phyloP scores from a whole-genome alignment of 2,329 filamentous ascomycete species.

The Ophiostoma australiae region DNA sequence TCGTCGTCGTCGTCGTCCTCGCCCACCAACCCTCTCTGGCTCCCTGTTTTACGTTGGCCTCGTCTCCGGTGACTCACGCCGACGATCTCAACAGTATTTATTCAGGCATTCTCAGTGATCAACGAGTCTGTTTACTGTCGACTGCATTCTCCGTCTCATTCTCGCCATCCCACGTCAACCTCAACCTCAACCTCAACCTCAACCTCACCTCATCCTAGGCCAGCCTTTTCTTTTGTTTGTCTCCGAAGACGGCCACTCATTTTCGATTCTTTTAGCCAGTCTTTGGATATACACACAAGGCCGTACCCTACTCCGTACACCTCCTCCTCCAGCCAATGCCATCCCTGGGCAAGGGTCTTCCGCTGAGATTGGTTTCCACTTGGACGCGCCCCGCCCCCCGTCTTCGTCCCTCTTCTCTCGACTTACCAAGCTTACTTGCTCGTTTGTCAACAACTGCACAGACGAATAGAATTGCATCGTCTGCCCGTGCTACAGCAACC shows the following conservation, averaged over 20 bases:
- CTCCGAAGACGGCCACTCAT: conserved; percentile 17
- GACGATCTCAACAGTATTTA: conserved; percentile 11
- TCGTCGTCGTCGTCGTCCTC: neutral
- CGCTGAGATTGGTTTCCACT: conserved; percentile 21
- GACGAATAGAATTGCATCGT: neutral
- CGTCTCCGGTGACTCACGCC: conserved; percentile 9
- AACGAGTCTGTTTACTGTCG: too few relatives aligned
- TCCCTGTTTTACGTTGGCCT: neutral
- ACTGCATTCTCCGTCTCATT: neutral
- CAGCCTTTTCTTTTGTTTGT: too few relatives aligned
- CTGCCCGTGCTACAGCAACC: neutral
- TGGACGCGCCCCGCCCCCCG: conserved; percentile 20
- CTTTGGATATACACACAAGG: neutral
- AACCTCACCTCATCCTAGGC: too few relatives aligned
- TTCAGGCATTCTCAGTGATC: neutral
- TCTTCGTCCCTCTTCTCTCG: neutral
- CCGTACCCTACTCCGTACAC: neutral
- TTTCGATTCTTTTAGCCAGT: neutral
- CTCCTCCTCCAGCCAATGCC: conserved; percentile 21
- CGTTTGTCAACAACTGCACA: conserved; percentile 27
- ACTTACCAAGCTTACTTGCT: conserved; percentile 6
- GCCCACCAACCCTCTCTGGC: neutral
- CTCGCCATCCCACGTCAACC: too few relatives aligned
- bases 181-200: too few relatives aligned
- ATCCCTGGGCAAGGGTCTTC: conserved; percentile 22